Conservation (phyloP, 2,329 filamentous ascomycete genomes). For the Aspergillus sp. region DNA sequence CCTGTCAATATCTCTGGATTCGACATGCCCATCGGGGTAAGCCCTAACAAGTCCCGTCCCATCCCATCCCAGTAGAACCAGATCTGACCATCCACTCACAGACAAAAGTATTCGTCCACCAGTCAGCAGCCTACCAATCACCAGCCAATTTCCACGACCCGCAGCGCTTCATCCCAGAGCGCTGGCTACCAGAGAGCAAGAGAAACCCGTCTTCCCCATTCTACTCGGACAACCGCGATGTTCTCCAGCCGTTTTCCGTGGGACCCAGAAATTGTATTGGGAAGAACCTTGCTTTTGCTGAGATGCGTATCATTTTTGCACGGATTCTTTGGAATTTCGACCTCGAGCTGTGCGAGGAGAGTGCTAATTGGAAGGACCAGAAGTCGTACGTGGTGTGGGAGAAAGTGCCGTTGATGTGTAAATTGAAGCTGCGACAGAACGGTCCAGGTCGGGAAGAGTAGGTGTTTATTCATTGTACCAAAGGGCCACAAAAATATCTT, state of each 20-base stretch:
- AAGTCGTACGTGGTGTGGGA: background rate
- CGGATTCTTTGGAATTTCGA: background rate
- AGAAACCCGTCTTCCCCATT: background rate
- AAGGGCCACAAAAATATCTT: no score
- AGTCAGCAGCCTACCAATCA: conserved; percentile 24
- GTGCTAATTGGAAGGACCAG: background rate
- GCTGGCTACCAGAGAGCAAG: conserved; percentile 23
- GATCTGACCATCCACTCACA: background rate
- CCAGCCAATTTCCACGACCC: conserved; percentile 21
- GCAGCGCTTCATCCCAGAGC: conserved; percentile 27
- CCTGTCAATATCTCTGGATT: conserved; percentile 35
- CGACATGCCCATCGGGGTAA: background rate
- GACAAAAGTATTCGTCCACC: conserved; percentile 26
- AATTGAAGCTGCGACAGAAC: background rate
- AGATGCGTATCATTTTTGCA: background rate
- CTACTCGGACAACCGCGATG: background rate
- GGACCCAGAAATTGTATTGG: background rate
- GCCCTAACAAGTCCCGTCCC: background rate
- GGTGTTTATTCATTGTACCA: background rate
- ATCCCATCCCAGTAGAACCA: background rate
- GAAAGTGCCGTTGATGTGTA: background rate
- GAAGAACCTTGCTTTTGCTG: background rate
- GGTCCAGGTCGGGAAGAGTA: background rate
- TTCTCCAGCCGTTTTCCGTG: background rate
- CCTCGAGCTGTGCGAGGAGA: background rate